These are phyloP conservation scores for Yarrowia sp. DNA, from an alignment of 805 yeast species.

Conservation along the genomic window DNA sequence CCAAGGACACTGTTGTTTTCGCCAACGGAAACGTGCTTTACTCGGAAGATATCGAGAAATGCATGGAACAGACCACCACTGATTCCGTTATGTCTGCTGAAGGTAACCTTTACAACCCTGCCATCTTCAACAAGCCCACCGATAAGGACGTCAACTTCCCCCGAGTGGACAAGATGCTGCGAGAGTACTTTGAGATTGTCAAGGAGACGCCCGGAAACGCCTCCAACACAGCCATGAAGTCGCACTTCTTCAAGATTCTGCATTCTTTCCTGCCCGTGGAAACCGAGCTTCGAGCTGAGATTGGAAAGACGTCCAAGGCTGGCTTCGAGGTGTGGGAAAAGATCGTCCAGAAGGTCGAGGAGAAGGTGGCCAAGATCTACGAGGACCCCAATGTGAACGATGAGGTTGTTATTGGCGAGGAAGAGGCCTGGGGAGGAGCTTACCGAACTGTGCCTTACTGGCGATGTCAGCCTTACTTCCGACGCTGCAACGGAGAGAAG, in stretches of 20 bases:
- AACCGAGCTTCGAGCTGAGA: slow-evolving; percentile 75
- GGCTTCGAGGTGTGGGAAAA: slow-evolving; percentile 59
- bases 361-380: slow-evolving; percentile 62
- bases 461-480: slow-evolving; percentile 95
- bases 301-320: slow-evolving; percentile 61
- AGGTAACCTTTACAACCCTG: slow-evolving; percentile 93
- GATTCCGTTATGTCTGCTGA: slow-evolving; percentile 99
- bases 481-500: slow-evolving; percentile 80
- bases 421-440: slow-evolving; percentile 76
- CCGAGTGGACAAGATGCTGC: slow-evolving; percentile 78
- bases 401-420: slow-evolving; percentile 59
- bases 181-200: slow-evolving; percentile 90
- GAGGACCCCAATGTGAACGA: slow-evolving; percentile 65
- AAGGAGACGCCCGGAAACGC: slow-evolving; percentile 68
- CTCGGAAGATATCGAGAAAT: slow-evolving; percentile 79
- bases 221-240: slow-evolving; percentile 82
- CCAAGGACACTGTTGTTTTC: slow-evolving; percentile 85
- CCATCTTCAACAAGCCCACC: slow-evolving; percentile 63
- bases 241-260: slow-evolving; percentile 87
- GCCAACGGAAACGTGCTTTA: slow-evolving; percentile 96
- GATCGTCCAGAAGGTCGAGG: slow-evolving; percentile 72
- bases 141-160: slow-evolving; percentile 71
- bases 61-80: slow-evolving; percentile 67
- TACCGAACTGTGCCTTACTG: slow-evolving; percentile 88
- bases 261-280: slow-evolving; percentile 80